phyloP scores from a whole-genome alignment of 2,329 filamentous ascomycete genomes.

The Corniculantispora saksenae region DNA sequence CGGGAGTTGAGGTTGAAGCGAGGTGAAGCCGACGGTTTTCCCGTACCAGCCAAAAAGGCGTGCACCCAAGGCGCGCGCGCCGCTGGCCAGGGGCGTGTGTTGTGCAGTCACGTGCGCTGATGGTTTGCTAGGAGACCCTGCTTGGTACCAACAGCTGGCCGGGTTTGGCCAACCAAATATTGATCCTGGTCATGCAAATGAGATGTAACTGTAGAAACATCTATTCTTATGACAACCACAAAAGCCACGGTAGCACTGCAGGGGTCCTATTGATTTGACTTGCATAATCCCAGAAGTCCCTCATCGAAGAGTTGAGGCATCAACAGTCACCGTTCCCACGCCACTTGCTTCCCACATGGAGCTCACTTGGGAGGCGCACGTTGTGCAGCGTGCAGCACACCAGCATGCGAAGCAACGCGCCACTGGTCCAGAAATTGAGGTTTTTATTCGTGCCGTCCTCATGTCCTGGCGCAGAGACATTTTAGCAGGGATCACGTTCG shows the following conservation, averaged over 20 bases:
- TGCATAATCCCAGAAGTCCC: not conserved
- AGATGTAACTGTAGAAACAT: not conserved
- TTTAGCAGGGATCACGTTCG: not conserved
- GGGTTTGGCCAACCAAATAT: not conserved
- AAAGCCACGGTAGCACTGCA: not conserved
- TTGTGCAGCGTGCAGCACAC: not conserved
- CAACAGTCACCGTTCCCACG: no score
- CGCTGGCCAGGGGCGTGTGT: not conserved
- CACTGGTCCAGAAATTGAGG: not conserved
- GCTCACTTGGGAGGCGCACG: not conserved
- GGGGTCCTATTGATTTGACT: not conserved
- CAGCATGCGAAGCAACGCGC: no score
- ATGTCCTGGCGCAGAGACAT: not conserved
- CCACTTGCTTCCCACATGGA: not conserved
- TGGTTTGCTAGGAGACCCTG: constrained; percentile 1
- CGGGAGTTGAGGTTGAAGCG: constrained; percentile 42
- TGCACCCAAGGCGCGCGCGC: not conserved
- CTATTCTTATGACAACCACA: not conserved
- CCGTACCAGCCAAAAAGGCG: constrained; percentile 6
- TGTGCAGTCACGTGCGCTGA: constrained; percentile 5
- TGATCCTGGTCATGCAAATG: constrained; percentile 5
- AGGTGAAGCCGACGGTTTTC: constrained; percentile 38
- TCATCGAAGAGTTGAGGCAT: not conserved
- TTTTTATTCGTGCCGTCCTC: not conserved
- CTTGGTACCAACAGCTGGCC: not conserved